Evolutionary conservation across 768 basidiomycete species (phyloP).

Genomic region (Hygrocybe punicea): DNA sequence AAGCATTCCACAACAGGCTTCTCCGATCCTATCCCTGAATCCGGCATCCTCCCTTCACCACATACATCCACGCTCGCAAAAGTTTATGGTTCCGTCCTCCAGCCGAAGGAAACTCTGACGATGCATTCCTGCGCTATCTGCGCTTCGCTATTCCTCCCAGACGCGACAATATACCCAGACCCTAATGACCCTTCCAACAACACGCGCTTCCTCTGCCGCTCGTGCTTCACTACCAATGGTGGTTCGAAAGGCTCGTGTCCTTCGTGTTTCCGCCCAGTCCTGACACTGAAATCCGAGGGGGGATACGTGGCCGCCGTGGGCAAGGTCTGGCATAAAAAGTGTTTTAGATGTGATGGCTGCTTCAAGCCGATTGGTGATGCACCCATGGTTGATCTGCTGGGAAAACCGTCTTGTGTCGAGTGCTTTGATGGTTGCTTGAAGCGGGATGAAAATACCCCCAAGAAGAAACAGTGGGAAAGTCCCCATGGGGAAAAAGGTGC

Average conservation of each 20-base stretch:
- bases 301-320: slow-evolving; percentile 69
- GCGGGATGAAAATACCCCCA: slow-evolving; percentile 47
- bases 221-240: slow-evolving; percentile 68
- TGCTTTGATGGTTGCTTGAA: slow-evolving; percentile 78
- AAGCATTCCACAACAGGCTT: slow-evolving; percentile 48
- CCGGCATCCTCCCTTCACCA: slow-evolving; percentile 57
- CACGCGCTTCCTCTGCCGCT: slow-evolving; percentile 64
- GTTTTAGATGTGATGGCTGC: slow-evolving; percentile 75
- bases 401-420: slow-evolving; percentile 71
- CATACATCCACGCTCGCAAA: slow-evolving; percentile 65
- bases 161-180: slow-evolving; percentile 84
- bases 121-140: slow-evolving; percentile 70
- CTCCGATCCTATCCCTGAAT: slow-evolving; percentile 44
- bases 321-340: slow-evolving; percentile 76
- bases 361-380: slow-evolving; percentile 65
- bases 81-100: slow-evolving; percentile 81
- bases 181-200: slow-evolving; percentile 39
- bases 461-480: slow-evolving; percentile 31
- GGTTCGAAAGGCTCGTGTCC: slow-evolving; percentile 76
- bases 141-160: slow-evolving; percentile 63
- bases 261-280: slow-evolving; percentile 64
- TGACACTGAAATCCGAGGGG: slow-evolving; percentile 73
- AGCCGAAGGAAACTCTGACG: slow-evolving; percentile 69
- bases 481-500: background rate
- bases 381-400: slow-evolving; percentile 82